Evolutionary conservation across 23 red algal species (phyloP), one percentile per base, ranked within the genome.

Genomic region (Gracilaria domingensis): DNA sequence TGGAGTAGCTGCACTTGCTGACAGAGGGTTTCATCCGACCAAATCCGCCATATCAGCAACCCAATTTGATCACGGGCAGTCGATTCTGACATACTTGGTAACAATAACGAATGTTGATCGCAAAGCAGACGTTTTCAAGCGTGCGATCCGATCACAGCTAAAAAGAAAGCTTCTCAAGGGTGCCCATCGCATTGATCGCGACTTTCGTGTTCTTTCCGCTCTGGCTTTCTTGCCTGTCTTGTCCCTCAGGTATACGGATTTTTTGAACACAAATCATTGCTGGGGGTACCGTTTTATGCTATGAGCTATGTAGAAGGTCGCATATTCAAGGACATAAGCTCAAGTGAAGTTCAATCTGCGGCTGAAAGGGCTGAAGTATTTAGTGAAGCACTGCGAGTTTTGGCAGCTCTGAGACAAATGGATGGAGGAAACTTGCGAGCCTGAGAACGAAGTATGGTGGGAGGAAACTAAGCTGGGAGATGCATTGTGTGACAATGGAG

Each of bases 281-380:
- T 98, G 0, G 96, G 96, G 0, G 79, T 75, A 8, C 69, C 65
- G 17, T 98, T 98, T 58, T 98, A 87, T 71, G 61, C 93, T 24
- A 98, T 98, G 96, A 87, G 94, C 18, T 98, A 95, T 84, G 91
- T 98, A 0, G 60, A 76, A 61, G 96, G 96, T 39, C 86, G 88
- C 25, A 60, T 94, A 40, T 95, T 98, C 69, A 83, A 76, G 26
- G 92, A 95, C 78, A 53, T 92, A 11, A 58, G 77, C 50, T 85
- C 95, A 17, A 92, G 65, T 8, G 86, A 57, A 8, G 17, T 97
- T 24, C 24, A 30, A 0, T 48, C 66, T 34, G 51, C 66, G 21
- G 54, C 67, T 35, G 90, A 97, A n/a, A 26, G 90, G 45, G 29
- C 39, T 0, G 54, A 67, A 26, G 62, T 97, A 34, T 97, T 85